These are phyloP conservation scores for Zygnema cylindricum DNA, from an alignment of 139 green algal species.

Conservation along the genomic window DNA sequence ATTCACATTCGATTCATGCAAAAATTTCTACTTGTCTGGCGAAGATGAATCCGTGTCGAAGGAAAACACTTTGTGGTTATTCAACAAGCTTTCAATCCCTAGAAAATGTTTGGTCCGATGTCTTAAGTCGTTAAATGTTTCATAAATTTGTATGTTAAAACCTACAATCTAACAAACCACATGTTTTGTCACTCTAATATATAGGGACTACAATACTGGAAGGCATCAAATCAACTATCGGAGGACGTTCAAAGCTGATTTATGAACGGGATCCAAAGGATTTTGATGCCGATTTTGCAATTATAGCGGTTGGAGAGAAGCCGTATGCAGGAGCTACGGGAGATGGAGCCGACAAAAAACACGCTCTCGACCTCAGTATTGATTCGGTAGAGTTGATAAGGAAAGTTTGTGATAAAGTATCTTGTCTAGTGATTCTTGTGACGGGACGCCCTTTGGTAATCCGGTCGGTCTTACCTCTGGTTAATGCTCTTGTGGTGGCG, in stretches of 20 bases:
- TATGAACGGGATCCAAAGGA: background rate
- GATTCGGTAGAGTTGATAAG: background rate
- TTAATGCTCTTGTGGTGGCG: slow-evolving; percentile 33
- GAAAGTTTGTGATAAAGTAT: slow-evolving; percentile 2
- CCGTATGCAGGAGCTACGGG: slow-evolving; percentile 44
- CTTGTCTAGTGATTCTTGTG: slow-evolving; percentile 45
- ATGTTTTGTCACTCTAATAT: no score
- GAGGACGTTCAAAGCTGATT: background rate
- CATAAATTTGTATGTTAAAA: no score
- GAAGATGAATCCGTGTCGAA: no score
- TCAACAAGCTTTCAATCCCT: no score
- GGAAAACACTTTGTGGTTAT: no score
- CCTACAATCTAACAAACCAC: no score
- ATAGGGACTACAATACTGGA: slow-evolving; percentile 38
- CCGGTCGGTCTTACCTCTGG: background rate
- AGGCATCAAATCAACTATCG: slow-evolving; percentile 8
- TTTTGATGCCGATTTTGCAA: slow-evolving; percentile 28
- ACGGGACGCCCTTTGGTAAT: slow-evolving; percentile 21
- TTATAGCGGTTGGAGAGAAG: slow-evolving; percentile 45
- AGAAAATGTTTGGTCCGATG: no score
- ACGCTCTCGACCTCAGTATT: background rate
- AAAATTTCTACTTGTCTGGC: no score
- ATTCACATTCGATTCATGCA: no score
- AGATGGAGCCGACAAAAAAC: background rate
- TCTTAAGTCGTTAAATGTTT: no score